Percentiles rank a stretch among this genome's conserved stretches.
Evolutionary conservation across 306 rosid species (phyloP).

Genomic region (cucumber (Cucumis sativus)): DNA sequence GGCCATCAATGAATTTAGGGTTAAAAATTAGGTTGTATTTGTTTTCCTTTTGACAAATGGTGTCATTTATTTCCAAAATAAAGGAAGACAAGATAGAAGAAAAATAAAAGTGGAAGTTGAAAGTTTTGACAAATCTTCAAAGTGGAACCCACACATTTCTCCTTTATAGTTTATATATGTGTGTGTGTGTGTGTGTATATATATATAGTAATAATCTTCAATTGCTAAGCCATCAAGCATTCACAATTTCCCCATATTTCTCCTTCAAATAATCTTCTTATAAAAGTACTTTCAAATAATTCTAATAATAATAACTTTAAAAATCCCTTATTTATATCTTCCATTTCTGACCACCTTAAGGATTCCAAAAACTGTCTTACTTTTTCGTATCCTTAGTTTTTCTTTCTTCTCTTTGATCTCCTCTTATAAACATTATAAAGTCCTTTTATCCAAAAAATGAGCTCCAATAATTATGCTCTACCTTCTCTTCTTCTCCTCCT

Average conservation of each 20-base stretch:
- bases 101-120: too few relatives aligned
- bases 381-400: background rate
- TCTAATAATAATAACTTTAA: background rate
- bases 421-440: background rate
- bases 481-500: conserved; percentile 49
- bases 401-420: background rate
- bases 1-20: background rate
- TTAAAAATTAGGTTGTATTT: background rate
- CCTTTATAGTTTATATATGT: too few relatives aligned
- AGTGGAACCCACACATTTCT: too few relatives aligned
- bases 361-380: background rate
- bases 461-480: conserved; percentile 16
- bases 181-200: too few relatives aligned
- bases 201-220: too few relatives aligned
- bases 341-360: background rate
- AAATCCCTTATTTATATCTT: background rate
- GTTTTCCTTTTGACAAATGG: background rate
- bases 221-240: too few relatives aligned
- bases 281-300: too few relatives aligned
- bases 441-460: conserved; percentile 27
- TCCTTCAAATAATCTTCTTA: too few relatives aligned
- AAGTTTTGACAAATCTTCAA: too few relatives aligned
- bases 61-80: too few relatives aligned
- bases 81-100: too few relatives aligned
- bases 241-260: too few relatives aligned